These are phyloP conservation scores for Chlorella sp. DNA, from an alignment of 139 green algal species.

Conservation along the genomic window DNA sequence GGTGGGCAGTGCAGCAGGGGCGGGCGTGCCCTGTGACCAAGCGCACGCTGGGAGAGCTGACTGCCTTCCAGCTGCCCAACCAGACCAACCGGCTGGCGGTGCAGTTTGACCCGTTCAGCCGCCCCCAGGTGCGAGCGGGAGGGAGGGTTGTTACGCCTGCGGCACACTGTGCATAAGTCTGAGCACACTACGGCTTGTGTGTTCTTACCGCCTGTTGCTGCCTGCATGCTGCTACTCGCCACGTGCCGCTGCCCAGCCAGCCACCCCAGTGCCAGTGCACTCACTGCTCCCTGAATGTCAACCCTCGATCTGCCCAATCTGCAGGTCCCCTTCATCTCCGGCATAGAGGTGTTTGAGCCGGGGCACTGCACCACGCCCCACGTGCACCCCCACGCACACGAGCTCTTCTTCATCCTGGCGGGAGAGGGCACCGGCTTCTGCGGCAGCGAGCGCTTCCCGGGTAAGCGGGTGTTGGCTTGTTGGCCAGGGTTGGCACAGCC, in stretches of 20 bases:
- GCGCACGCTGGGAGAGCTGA: slow-evolving; percentile 65
- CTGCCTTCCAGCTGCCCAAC: slow-evolving; percentile 75
- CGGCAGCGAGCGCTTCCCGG: slow-evolving; percentile 42
- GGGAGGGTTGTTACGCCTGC: no score
- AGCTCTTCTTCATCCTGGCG: slow-evolving; percentile 90
- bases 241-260: no score
- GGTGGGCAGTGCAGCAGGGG: slow-evolving; percentile 20
- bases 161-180: no score
- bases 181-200: no score
- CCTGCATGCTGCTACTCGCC: no score
- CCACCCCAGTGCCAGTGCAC: no score
- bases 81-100: slow-evolving; percentile 87
- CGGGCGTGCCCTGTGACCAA: slow-evolving; percentile 51
- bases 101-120: slow-evolving; percentile 67
- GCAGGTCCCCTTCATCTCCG: slow-evolving; percentile 72
- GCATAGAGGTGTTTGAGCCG: slow-evolving; percentile 81
- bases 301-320: not conserved
- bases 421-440: slow-evolving; percentile 72
- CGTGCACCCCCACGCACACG: slow-evolving; percentile 74
- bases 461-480: no score
- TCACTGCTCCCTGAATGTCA: no score
- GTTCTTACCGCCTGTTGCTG: no score
- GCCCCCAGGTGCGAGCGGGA: slow-evolving; percentile 1
- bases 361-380: slow-evolving; percentile 79
- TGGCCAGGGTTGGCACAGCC: no score